These are phyloP conservation scores for Zostera marina DNA, from an alignment of 116 monocot species.

Conservation along the genomic window DNA sequence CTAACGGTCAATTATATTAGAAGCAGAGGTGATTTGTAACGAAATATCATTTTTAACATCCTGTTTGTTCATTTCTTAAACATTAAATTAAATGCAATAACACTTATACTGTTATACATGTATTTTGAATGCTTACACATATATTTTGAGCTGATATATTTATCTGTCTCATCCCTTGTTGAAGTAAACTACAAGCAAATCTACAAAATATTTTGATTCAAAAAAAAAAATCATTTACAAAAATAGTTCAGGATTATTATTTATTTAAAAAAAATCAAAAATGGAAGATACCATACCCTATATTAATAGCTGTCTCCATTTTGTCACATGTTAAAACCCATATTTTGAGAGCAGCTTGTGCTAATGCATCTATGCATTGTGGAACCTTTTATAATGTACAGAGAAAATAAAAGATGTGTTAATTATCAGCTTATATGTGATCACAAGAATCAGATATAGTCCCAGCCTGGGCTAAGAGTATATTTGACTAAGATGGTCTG, in stretches of 20 bases:
- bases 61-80: slow-evolving; percentile 8
- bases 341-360: slow-evolving; percentile 63
- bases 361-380: slow-evolving; percentile 57
- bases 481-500: no score
- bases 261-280: no score
- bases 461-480: no score
- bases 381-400: slow-evolving; percentile 30
- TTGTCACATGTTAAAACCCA: slow-evolving; percentile 74
- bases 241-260: no score
- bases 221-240: no score
- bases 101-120: slow-evolving; percentile 15
- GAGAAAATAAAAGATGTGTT: neutral
- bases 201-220: no score
- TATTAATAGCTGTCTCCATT: slow-evolving; percentile 75
- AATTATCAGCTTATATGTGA: neutral
- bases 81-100: no score
- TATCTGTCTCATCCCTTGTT: slow-evolving; percentile 55
- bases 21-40: slow-evolving; percentile 52
- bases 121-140: slow-evolving; percentile 17
- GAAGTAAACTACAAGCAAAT: slow-evolving; percentile 60
- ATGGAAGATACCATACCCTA: slow-evolving; percentile 24
- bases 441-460: no score
- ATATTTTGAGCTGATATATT: slow-evolving; percentile 25
- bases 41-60: slow-evolving; percentile 33
- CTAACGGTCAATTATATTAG: slow-evolving; percentile 39